Evolutionary conservation across 2,329 filamentous ascomycete genomes (phyloP).

Genomic region (Fusarium coffeatum): DNA sequence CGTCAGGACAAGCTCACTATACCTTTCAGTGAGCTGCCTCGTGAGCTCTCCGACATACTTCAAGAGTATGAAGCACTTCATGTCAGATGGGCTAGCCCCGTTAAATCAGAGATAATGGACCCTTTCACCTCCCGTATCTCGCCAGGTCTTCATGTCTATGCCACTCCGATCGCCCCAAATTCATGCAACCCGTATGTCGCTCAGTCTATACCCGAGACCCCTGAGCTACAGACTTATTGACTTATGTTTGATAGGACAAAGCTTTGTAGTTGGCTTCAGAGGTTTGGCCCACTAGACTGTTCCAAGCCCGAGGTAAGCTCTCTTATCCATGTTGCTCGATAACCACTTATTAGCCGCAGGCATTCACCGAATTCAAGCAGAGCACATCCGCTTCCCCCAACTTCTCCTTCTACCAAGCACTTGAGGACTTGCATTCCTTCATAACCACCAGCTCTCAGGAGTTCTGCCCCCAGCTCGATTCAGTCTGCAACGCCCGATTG

Average conservation of each 20-base stretch:
- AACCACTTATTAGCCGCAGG: slow-evolving; percentile 50
- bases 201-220: neutral
- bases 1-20: slow-evolving; percentile 85
- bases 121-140: slow-evolving; percentile 81
- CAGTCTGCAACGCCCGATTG: slow-evolving; percentile 62
- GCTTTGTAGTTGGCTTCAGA: slow-evolving; percentile 69
- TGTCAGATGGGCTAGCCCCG: slow-evolving; percentile 78
- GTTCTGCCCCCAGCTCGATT: slow-evolving; percentile 61
- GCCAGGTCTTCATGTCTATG: slow-evolving; percentile 85
- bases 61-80: slow-evolving; percentile 77
- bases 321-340: neutral
- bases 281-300: slow-evolving; percentile 71
- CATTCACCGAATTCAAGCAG: slow-evolving; percentile 67
- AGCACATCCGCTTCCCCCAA: slow-evolving; percentile 60
- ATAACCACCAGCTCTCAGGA: slow-evolving; percentile 63
- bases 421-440: slow-evolving; percentile 68
- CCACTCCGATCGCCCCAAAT: slow-evolving; percentile 63
- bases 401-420: slow-evolving; percentile 75
- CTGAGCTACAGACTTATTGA: slow-evolving; percentile 1
- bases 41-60: slow-evolving; percentile 72
- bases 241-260: slow-evolving; percentile 52
- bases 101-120: slow-evolving; percentile 67
- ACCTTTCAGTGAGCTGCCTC: slow-evolving; percentile 77
- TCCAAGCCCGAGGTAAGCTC: slow-evolving; percentile 45
- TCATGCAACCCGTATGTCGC: slow-evolving; percentile 41